Evolutionary conservation across 164 flowering plant species (phyloP), one percentile per base, ranked within the genome.

Genomic region (Aristolochia californica): DNA sequence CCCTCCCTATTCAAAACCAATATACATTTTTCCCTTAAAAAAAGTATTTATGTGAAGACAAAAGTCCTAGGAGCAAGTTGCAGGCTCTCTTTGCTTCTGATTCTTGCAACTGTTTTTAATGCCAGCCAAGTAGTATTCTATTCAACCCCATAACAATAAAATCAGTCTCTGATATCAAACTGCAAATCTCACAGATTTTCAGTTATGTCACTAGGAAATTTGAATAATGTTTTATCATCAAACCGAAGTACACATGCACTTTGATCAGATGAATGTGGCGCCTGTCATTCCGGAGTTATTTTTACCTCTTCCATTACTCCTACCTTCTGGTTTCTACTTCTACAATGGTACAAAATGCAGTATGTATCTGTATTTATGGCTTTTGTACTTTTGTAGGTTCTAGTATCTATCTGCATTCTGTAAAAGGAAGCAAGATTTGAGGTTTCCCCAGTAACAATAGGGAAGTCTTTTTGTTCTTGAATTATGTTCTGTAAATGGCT

Each of bases 181-280:
- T 24, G 48, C 64, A 52, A 61, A 61, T 61, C 57, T 53, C 48
- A 11, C 43, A 53, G 64, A 61, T 43, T 61, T 60, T 60, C 64
- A 52, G 57, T 51, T 61, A 43, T 43, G 43, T 53, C 27, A 40
- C 24, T 18, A 40, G 26, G 13, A 17, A 25, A 22, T 13, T 38
- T 52, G 44, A 52, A 43, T 17, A 23, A 52, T 23, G n/a, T 54
- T 54, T 15, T n/a, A 14, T 27, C 14, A 27, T 16, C 21, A 5
- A 27, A 28, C n/a, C n/a, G n/a, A n/a, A n/a, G n/a, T n/a, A n/a
- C 43, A 27, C 7, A 54, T 27, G 17, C 43, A 16, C 30, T 12
- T 51, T 15, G 40, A 34, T 34, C 40, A 8, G 40, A 34, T 2
- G 40, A 8, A 34, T 34, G 10, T 9, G 10, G 40, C 40, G 40